Evolutionary conservation across 352 stramenopile genomes (phyloP).

Genomic region (Phytophthora pisi): DNA sequence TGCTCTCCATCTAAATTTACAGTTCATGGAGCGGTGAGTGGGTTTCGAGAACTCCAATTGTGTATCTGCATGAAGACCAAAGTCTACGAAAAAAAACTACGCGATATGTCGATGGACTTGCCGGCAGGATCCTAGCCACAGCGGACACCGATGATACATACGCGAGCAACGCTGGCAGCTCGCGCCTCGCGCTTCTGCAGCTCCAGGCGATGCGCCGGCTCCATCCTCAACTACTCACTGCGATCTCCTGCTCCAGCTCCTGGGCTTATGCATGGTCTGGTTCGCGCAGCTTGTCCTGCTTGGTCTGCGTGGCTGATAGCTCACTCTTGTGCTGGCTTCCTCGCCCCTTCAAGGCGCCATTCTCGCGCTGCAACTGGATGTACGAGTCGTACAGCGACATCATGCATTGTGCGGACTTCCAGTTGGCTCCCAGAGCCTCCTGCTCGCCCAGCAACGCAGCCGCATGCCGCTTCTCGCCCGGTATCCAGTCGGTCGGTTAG

Average conservation of each 20-base stretch:
- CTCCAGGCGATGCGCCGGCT: conserved; percentile 43
- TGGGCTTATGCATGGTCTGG: conserved; percentile 28
- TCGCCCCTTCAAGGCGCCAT: conserved; percentile 38
- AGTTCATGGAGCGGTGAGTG: not conserved
- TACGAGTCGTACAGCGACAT: conserved; percentile 82
- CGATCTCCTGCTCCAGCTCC: conserved; percentile 50
- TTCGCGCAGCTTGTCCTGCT: conserved; percentile 7
- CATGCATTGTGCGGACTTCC: conserved; percentile 76
- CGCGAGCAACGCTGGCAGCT: not conserved
- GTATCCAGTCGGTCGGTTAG: conserved; percentile 20
- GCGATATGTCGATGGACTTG: no score
- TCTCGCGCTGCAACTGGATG: conserved; percentile 56
- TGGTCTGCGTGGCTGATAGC: not conserved
- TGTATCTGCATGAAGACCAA: no score
- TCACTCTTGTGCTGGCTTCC: conserved; percentile 22
- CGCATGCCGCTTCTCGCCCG: conserved; percentile 22
- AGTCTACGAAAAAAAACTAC: no score
- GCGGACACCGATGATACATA: no score
- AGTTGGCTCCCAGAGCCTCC: conserved; percentile 48
- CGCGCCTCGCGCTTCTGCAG: conserved; percentile 40
- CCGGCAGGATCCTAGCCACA: no score
- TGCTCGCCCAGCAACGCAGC: conserved; percentile 8
- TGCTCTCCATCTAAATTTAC: conserved; percentile 7
- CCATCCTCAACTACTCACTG: conserved; percentile 51
- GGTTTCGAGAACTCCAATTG: not conserved